Percentiles rank a stretch among this genome's conserved stretches.
Conservation (phyloP, 2,329 filamentous ascomycete genomes). For the Alternaria sp. region DNA sequence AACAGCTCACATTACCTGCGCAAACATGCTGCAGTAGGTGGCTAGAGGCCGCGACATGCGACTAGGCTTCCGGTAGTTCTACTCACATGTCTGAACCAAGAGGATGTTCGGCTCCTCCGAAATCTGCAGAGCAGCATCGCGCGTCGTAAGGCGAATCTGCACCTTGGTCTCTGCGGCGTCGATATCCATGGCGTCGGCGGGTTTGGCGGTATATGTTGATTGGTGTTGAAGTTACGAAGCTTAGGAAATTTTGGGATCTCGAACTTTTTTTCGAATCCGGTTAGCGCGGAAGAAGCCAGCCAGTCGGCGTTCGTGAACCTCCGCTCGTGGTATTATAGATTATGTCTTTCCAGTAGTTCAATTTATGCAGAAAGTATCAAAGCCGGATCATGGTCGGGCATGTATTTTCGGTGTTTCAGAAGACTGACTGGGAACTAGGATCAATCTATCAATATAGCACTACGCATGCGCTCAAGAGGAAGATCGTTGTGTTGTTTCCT, state of each 20-base stretch:
- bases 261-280: constrained; percentile 34
- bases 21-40: not conserved
- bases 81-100: constrained; percentile 44
- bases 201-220: constrained; percentile 1
- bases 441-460: not conserved
- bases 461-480: not conserved
- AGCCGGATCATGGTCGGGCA: too few relatives aligned
- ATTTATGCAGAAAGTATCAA: not conserved
- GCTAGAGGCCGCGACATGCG: not conserved
- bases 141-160: constrained; percentile 45
- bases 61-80: not conserved
- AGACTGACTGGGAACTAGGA: not conserved
- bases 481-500: not conserved
- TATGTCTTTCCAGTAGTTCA: not conserved
- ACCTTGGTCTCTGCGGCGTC: constrained; percentile 39
- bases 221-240: constrained; percentile 15
- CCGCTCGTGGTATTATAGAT: constrained; percentile 6
- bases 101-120: constrained; percentile 40
- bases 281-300: constrained; percentile 32
- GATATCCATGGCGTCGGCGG: constrained; percentile 31
- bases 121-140: constrained; percentile 41
- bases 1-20: not conserved
- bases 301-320: constrained; percentile 29
- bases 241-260: constrained; percentile 36
- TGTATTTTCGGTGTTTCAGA: not conserved